Evolutionary conservation across 176 grass and related monocot genomes (phyloP), one percentile per base, ranked within the genome.

Genomic region (Eleusine indica): DNA sequence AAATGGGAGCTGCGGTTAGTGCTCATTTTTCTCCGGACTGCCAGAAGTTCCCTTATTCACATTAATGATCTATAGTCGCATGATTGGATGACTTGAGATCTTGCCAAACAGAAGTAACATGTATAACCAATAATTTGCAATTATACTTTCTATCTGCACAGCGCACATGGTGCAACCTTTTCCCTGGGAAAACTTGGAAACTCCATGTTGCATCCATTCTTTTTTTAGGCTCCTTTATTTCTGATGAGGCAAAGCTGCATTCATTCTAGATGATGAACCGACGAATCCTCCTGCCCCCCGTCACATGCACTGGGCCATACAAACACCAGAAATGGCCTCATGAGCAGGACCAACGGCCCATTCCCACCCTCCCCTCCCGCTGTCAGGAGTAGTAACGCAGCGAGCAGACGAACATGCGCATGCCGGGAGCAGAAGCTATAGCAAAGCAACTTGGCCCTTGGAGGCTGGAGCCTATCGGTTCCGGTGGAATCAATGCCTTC

Each of bases 321-420:
- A 58, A 25, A 21, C 57, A 49, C 11, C 49, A 47, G 73, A 58
- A 56, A 86, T 71, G 77, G 65, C 65, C 73, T 70, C 21, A 8
- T 21, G 21, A 25, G 64, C 53, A 75, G 30, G 72, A 52, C 19
- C 49, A 74, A 70, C 39, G 48, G 43, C 40, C 54, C 51, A 63
- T 63, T 8, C 83, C 7, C 22, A 35, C 16, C 22, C 19, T 78
- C 15, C 19, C 38, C 30, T 25, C 14, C 43, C 44, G 64, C 78
- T 82, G 56, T 71, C 78, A 30, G 49, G 22, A 76, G 77, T 22
- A 86, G 78, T 89, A 86, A 82, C 60, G 78, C 68, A 76, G 60
- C 88, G 30, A 60, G 30, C 79, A 66, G 57, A 43, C n/a, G 69
- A 80, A 84, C 87, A 42, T 75, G 87, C 62, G 11, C 67, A 48